Evolutionary conservation across 169 alveolate species (phyloP).

Genomic region (Eimeria praecox): DNA sequence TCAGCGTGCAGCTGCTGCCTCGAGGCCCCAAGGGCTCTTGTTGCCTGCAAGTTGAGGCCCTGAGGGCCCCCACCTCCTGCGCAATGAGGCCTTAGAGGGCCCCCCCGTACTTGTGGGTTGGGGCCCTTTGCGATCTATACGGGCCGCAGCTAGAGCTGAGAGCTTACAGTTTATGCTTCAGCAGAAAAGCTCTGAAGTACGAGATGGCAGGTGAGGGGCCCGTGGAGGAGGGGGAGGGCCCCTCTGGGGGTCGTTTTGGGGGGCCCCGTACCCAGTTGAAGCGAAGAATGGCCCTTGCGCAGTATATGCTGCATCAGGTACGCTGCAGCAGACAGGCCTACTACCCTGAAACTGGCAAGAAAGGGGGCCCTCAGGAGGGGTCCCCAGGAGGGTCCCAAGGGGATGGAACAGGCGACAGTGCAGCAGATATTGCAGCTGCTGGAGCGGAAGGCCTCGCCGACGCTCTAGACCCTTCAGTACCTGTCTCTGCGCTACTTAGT

Average conservation of each 20-base stretch:
- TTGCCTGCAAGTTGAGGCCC: not conserved
- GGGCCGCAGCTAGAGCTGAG: too few relatives aligned
- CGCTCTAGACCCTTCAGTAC: conserved; percentile 21
- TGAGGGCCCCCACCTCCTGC: not conserved
- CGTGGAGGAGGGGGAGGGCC: not conserved
- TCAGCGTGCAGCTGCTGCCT: not conserved
- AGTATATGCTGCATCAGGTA: conserved; percentile 48
- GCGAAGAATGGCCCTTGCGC: conserved; percentile 27
- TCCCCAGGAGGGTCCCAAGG: not conserved
- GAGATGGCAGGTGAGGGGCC: not conserved
- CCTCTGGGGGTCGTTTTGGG: conserved; percentile 12
- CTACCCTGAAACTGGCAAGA: conserved; percentile 20
- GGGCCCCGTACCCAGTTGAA: conserved; percentile 7
- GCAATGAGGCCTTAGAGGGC: not conserved
- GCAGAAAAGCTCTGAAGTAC: not conserved
- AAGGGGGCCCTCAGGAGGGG: not conserved
- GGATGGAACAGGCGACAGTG: conserved; percentile 16
- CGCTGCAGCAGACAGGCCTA: conserved; percentile 31
- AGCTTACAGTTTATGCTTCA: not conserved
- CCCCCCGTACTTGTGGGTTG: not conserved
- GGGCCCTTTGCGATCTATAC: not conserved
- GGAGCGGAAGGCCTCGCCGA: conserved; percentile 66
- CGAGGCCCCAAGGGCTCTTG: not conserved
- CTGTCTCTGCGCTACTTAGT: not conserved
- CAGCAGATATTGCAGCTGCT: conserved; percentile 59